phyloP scores from a whole-genome alignment of 495 filamentous ascomycete species.

The Aspergillus conjunctus region DNA sequence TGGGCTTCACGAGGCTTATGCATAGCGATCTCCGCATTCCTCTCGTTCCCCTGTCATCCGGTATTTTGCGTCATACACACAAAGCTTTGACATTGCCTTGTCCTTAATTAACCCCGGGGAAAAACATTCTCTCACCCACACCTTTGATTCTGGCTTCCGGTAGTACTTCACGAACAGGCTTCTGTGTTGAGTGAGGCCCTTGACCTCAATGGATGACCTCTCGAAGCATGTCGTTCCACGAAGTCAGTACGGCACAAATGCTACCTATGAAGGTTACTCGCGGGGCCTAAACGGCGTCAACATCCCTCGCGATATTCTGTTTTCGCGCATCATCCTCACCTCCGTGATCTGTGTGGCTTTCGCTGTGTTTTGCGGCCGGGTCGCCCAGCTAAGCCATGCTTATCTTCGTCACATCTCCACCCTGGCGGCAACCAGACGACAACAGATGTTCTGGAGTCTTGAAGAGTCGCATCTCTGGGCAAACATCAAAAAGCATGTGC shows the following conservation, averaged over 20 bases:
- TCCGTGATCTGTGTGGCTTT: constrained; percentile 53
- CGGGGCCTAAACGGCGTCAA: constrained; percentile 47
- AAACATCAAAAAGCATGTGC: constrained; percentile 74
- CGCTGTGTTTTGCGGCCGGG: constrained; percentile 56
- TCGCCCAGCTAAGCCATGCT: constrained; percentile 63
- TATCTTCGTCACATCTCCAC: constrained; percentile 73
- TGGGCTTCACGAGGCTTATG: not conserved
- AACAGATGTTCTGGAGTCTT: constrained; percentile 63
- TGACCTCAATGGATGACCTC: constrained; percentile 40
- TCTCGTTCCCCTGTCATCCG: constrained; percentile 23
- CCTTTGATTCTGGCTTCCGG: constrained; percentile 6
- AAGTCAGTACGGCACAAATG: constrained; percentile 37
- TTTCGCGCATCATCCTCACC: constrained; percentile 46
- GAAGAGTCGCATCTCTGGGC: constrained; percentile 68
- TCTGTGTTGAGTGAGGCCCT: constrained; percentile 4
- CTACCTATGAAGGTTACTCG: constrained; percentile 50
- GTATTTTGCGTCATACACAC: constrained; percentile 17
- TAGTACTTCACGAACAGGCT: not conserved
- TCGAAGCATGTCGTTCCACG: constrained; percentile 34
- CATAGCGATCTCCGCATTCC: constrained; percentile 18
- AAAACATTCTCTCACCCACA: constrained; percentile 6
- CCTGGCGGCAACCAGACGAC: constrained; percentile 49
- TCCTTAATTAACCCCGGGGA: constrained; percentile 6
- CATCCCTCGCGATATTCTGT: constrained; percentile 45
- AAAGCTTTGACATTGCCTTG: constrained; percentile 2